Base-by-base conservation (phyloP, 2,329 filamentous ascomycete genomes). In the Davidsoniella eucalypti region DNA sequence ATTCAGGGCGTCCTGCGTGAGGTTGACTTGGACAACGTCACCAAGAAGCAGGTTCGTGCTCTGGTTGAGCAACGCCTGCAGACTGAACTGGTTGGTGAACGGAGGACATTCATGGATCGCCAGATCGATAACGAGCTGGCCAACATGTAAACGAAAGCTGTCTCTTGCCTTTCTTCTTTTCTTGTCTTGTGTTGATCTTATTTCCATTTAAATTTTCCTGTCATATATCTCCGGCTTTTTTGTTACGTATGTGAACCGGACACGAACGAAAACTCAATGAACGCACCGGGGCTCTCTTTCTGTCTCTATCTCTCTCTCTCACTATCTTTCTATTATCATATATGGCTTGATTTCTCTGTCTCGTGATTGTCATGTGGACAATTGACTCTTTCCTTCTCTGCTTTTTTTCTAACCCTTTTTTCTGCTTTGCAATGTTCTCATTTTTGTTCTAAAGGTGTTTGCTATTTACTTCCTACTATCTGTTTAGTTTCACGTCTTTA, bases 11-110 rank as follows among this genome's bases (percentile, higher is more conserved):
- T 92, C 58, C 70, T 98, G 55, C 68, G 73, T 14, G 90, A 95
- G 60, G 87, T 95, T 0, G 90, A 98, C 64, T 72, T 98, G 40
- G 92, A 98, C 63, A 90, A 76, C n/a, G 86, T 96, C 44, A 98
- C 92, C 5, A 98, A 96, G 79, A 98, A 98, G 70, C 90, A 96
- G 68, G 82, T 92, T 51, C 76, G 85, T 47, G 88, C 85, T 3
- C 73, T 96, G 42, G 87, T 94, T 10, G 92, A 98, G 68, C 87
- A 95, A 69, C 78, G 88, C 59, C 67, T 98, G 55, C 90, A 95
- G 68, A 90, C 84, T 4, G 87, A 94, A 63, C 72, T 96, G 52
- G 72, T 76, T 0, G 88, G 87, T 18, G 88, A 95, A 65, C 82
- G 87, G 64, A 80, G 84, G 62, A 80, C 80, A 14, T 96, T 94